Base-by-base conservation (phyloP, 2,329 filamentous ascomycete species). In the Mycocentrospora acerina region DNA sequence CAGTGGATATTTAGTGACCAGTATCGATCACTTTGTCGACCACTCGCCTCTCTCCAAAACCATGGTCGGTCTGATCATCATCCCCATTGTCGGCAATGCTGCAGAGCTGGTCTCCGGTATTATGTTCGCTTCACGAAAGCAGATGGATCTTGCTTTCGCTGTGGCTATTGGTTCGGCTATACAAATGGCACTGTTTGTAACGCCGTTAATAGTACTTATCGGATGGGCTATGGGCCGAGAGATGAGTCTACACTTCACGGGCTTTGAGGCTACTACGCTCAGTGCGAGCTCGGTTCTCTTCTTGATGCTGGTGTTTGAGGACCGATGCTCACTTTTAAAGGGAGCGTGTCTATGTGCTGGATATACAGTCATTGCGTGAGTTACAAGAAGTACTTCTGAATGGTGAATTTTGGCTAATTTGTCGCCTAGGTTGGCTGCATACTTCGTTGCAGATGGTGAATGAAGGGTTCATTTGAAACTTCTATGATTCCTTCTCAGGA, bases 201-300 rank as follows among this genome's bases (percentile, higher is more conserved):
- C 80, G 37, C 79, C 79, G 3, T 55, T 82, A 16, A 70, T 77
- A 51, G 74, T 82, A n/a, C 67, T 81, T 22, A 68, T 81, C 35
- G 78, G 75, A 32, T 82, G 79, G 79, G 70, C 69, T 26, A 74
- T 76, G 32, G 75, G 75, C 26, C 69, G 75, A 7, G 68, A 77
- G 24, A 80, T 84, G 86, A 86, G 80, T 19, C 76, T 93, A 10
- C 82, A 83, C 58, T 90, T 94, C 61, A 86, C 90, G 60, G 80
- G 82, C 1, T 95, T 94, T 71, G 87, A 94, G 68, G 81, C 93
- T 4, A 83, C 73, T 6, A 63, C 78, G 3, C 62, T 82, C 2
- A 27, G 30, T n/a, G 37, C 31, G 25, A 47, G 42, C 32, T 37
- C 42, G 12, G 44, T 40, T 4, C 29, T 50, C 16, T 50, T 48